Evolutionary conservation across 2,329 filamentous ascomycete genomes (phyloP).

Genomic region (Xylariales sp.): DNA sequence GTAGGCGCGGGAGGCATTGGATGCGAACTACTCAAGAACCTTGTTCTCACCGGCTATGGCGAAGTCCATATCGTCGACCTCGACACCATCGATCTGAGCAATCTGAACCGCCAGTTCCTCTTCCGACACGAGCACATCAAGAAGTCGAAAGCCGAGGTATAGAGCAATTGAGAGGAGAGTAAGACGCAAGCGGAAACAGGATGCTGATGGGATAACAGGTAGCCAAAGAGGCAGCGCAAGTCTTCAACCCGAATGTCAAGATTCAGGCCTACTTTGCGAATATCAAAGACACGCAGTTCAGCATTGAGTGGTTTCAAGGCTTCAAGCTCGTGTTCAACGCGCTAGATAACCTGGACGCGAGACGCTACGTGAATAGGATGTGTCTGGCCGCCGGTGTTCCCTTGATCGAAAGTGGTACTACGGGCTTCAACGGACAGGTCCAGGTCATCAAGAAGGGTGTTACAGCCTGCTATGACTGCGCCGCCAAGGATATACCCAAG

Average conservation of each 20-base stretch:
- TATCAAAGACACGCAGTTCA: slow-evolving; percentile 86
- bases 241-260: slow-evolving; percentile 83
- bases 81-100: slow-evolving; percentile 96
- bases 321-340: slow-evolving; percentile 95
- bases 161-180: slow-evolving; percentile 25
- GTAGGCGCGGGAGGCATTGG: slow-evolving; percentile 96
- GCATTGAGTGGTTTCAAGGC: slow-evolving; percentile 77
- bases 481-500: slow-evolving; percentile 82
- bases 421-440: slow-evolving; percentile 95
- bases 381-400: slow-evolving; percentile 87
- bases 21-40: slow-evolving; percentile 95
- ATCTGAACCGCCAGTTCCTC: slow-evolving; percentile 94
- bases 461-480: slow-evolving; percentile 96
- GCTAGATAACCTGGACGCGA: slow-evolving; percentile 88
- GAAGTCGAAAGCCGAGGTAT: slow-evolving; percentile 86
- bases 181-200: slow-evolving; percentile 2
- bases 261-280: slow-evolving; percentile 89
- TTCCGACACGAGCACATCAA: slow-evolving; percentile 98
- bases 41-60: slow-evolving; percentile 86
- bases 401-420: slow-evolving; percentile 92
- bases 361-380: slow-evolving; percentile 96
- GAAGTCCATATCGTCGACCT: slow-evolving; percentile 94
- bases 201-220: slow-evolving; percentile 50
- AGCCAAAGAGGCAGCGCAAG: slow-evolving; percentile 84
- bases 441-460: slow-evolving; percentile 90